Evolutionary conservation across 257 asterid species (phyloP), one percentile per base, ranked within the genome.

Genomic region (Penstemon barbatus): DNA sequence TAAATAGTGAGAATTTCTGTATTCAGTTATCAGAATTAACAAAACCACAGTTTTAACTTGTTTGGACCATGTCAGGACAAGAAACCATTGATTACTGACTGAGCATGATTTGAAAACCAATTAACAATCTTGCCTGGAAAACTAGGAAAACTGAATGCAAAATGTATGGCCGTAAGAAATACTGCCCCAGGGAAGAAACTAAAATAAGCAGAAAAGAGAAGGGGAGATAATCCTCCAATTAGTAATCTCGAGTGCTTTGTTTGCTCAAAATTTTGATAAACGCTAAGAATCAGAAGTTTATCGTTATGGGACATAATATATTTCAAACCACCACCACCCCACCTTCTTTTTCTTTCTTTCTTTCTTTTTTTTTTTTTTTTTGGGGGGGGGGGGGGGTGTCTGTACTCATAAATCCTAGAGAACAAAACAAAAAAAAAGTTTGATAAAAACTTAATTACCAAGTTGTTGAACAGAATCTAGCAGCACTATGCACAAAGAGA

Each of bases 401-500:
- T 25, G 33, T 25, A 25, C 33, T 25, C 33, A 25, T 0, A 25
- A 25, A 25, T 25, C 33, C 33, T 25, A 25, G 33, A 25, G 33
- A 25, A 25, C 33, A 25, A 25, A 25, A 25, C 33, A 25, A 4
- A 66, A 13, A 69, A 51, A 43, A 58, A 12, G 38, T 25, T 25
- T 25, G 33, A 25, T 12, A 6, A 12, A 40, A 46, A 61, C 8
- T 18, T 7, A 45, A 63, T 46, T 50, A 75, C 10, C 54, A 55
- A 67, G 51, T 33, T 43, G 63, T 43, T 45, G 52, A 43, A 58
- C 59, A 66, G 25, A 55, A 57, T 10, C 57, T 63, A 66, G 41
- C n/a, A 18, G 71, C 70, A 51, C 12, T 48, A 54, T 49, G 57
- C 44, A 55, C 65, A 56, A 74, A 36, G 58, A 46, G 44, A 39